phyloP scores from a whole-genome alignment of 768 basidiomycete genomes.

The Psilocybe cubensis region DNA sequence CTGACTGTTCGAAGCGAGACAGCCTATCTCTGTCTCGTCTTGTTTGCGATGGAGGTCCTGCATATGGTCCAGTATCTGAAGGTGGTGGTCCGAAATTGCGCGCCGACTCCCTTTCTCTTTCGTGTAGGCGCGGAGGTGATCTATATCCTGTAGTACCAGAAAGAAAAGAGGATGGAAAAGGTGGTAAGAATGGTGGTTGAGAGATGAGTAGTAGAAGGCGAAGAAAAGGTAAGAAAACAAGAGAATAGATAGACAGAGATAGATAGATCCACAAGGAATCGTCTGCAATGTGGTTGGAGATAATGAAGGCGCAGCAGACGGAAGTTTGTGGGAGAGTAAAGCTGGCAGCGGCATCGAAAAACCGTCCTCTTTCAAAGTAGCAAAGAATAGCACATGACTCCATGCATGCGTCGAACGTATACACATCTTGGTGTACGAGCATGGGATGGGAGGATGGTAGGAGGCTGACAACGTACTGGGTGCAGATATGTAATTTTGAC shows the following conservation, averaged over 20 bases:
- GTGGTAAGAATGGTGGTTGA: constrained; percentile 36
- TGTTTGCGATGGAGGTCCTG: constrained; percentile 2
- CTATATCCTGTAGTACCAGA: constrained; percentile 51
- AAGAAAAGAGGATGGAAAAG: constrained; percentile 37
- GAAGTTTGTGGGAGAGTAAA: constrained; percentile 25
- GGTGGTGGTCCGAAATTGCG: constrained; percentile 28
- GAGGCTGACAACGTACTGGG: constrained; percentile 71
- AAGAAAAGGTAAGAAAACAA: constrained; percentile 29
- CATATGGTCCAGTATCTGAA: constrained; percentile 12
- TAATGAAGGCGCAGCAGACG: constrained; percentile 31
- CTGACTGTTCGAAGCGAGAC: constrained; percentile 29
- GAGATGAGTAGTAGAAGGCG: constrained; percentile 35
- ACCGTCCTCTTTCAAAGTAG: constrained; percentile 21
- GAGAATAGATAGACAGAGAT: too few species aligned
- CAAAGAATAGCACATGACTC: constrained; percentile 24
- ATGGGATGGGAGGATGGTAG: constrained; percentile 41
- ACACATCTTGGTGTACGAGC: constrained; percentile 18
- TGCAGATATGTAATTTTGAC: constrained; percentile 39
- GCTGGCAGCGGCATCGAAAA: constrained; percentile 22
- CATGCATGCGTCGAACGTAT: constrained; percentile 25
- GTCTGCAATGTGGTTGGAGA: constrained; percentile 19
- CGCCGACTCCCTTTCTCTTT: constrained; percentile 25
- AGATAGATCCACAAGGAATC: constrained; percentile 44
- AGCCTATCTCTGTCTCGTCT: constrained; percentile 16
- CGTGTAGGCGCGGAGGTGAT: constrained; percentile 41